These are phyloP conservation scores for Cucurbita argyrosperma DNA, from an alignment of 306 rosid genomes.

Conservation along the genomic window DNA sequence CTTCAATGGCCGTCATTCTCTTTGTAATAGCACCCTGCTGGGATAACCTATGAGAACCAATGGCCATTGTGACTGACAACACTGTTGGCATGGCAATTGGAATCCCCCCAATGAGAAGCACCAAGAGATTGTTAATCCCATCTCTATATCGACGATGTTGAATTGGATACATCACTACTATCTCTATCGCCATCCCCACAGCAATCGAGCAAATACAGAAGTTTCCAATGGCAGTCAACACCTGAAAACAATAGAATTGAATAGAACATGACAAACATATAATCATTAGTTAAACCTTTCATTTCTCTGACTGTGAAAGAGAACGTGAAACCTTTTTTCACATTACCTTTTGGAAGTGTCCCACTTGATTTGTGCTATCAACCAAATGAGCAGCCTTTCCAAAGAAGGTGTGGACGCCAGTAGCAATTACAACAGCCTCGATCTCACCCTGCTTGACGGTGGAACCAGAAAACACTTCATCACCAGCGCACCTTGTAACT, in stretches of 20 bases:
- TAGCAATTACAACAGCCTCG: constrained; percentile 86
- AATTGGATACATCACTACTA: constrained; percentile 75
- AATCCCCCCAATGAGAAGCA: constrained; percentile 88
- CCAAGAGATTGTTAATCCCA: constrained; percentile 81
- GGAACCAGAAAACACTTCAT: constrained; percentile 82
- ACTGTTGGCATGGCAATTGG: constrained; percentile 97
- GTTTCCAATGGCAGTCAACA: constrained; percentile 80
- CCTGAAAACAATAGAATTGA: constrained; percentile 19
- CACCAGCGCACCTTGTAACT: constrained; percentile 31
- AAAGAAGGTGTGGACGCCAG: constrained; percentile 88
- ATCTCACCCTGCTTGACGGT: constrained; percentile 88
- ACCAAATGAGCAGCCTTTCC: constrained; percentile 96
- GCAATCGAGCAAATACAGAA: constrained; percentile 88
- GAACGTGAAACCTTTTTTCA: not conserved
- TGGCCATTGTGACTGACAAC: constrained; percentile 92
- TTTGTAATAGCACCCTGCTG: constrained; percentile 89
- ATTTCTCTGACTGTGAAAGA: not conserved
- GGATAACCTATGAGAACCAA: constrained; percentile 75
- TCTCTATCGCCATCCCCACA: constrained; percentile 50
- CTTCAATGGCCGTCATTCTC: constrained; percentile 97
- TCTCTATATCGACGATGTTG: constrained; percentile 54
- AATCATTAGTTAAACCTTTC: not conserved
- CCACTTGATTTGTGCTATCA: constrained; percentile 62
- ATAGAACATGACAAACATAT: not conserved
- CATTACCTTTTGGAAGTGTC: constrained; percentile 78